Percentiles rank a stretch among this genome's conserved stretches.
phyloP scores from a whole-genome alignment of 345 rosid species.

The Euphorbia lathyris region DNA sequence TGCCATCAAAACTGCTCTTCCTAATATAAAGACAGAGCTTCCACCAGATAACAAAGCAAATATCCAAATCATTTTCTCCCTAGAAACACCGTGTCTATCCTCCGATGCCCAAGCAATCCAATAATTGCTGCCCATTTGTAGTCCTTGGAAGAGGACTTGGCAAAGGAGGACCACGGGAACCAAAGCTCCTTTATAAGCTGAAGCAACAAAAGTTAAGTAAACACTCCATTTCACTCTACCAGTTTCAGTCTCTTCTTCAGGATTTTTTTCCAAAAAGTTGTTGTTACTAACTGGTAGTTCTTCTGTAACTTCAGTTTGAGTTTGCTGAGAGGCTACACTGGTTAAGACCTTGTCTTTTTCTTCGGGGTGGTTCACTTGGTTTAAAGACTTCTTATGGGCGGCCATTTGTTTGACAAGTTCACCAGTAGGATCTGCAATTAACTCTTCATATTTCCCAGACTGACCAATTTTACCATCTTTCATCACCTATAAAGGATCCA shows the following conservation, averaged over 20 bases:
- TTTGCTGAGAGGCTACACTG: conserved; percentile 16
- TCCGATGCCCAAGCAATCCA: conserved; percentile 77
- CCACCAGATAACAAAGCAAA: conserved; percentile 56
- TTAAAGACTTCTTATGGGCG: conserved; percentile 59
- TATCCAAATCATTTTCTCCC: conserved; percentile 41
- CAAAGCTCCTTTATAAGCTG: conserved; percentile 49
- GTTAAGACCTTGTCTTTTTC: conserved; percentile 19
- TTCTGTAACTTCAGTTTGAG: conserved; percentile 43
- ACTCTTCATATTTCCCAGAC: conserved; percentile 57
- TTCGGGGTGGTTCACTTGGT: conserved; percentile 42
- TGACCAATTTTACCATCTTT: conserved; percentile 58
- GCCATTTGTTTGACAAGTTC: conserved; percentile 69
- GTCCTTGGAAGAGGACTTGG: conserved; percentile 60
- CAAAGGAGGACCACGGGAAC: conserved; percentile 47
- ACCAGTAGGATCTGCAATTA: conserved; percentile 42
- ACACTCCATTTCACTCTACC: conserved; percentile 67
- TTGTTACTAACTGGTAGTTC: conserved; percentile 27
- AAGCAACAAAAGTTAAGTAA: conserved; percentile 51
- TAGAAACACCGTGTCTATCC: conserved; percentile 29
- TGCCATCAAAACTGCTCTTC: conserved; percentile 58
- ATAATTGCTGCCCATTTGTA: conserved; percentile 67
- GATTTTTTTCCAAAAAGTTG: conserved; percentile 21
- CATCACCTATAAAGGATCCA: conserved; percentile 44
- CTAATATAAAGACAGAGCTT: conserved; percentile 62
- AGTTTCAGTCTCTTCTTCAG: conserved; percentile 45